These are phyloP conservation scores for Mycosphaerella arachidis DNA, from an alignment of 2,329 filamentous ascomycete species.

Conservation along the genomic window DNA sequence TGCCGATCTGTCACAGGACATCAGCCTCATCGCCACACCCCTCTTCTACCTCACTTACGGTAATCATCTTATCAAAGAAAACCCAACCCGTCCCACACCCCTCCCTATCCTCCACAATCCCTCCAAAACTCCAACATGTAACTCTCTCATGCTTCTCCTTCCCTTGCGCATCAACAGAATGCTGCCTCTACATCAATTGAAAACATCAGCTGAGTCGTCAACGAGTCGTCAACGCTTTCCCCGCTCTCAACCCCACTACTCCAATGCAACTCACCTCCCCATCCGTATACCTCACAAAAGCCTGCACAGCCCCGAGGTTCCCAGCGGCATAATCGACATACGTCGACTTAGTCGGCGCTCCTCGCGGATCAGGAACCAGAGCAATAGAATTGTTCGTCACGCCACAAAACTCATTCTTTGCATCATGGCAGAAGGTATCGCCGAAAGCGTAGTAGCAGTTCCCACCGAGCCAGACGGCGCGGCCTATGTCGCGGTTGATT, in stretches of 20 bases:
- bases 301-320: neutral
- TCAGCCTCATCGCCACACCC: neutral
- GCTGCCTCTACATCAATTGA: neutral
- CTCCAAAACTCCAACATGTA: slow-evolving; percentile 6
- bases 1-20: neutral
- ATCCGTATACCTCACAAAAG: neutral
- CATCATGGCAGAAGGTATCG: slow-evolving; percentile 10
- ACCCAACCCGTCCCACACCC: slow-evolving; percentile 5
- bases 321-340: slow-evolving; percentile 2
- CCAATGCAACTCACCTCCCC: neutral
- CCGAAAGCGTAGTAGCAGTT: slow-evolving; percentile 8
- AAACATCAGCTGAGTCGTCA: neutral
- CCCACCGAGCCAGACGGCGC: neutral
- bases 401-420: neutral
- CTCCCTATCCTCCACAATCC: slow-evolving; percentile 5
- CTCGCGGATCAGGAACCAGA: neutral
- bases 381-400: slow-evolving; percentile 2
- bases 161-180: neutral
- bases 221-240: neutral
- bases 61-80: slow-evolving; percentile 7
- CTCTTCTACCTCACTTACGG: neutral
- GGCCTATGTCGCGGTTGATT: slow-evolving; percentile 7
- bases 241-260: neutral
- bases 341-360: neutral
- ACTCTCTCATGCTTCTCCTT: slow-evolving; percentile 1